Evolutionary conservation across 805 yeast species (phyloP).

Genomic region (Wickerhamomyces pijperi): DNA sequence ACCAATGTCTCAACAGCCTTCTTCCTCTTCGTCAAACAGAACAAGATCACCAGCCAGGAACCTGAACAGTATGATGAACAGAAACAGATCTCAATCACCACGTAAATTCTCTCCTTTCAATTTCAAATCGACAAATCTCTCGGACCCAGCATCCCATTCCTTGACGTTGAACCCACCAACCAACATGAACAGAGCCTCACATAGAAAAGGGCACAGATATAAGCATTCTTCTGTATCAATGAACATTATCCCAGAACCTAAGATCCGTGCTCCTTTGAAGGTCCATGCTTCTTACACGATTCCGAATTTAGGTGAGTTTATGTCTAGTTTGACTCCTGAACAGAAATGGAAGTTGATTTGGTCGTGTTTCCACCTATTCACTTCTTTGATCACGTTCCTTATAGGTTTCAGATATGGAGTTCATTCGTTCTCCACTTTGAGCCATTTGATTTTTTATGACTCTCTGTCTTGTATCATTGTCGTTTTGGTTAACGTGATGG

Average conservation of each 20-base stretch:
- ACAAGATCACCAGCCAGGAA: constrained; percentile 20
- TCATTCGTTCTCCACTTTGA: constrained; percentile 58
- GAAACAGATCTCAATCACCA: constrained; percentile 17
- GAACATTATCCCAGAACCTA: constrained; percentile 92
- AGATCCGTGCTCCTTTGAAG: constrained; percentile 60
- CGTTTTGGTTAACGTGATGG: constrained; percentile 64
- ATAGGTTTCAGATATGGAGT: constrained; percentile 48
- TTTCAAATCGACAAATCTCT: constrained; percentile 43
- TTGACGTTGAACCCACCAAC: constrained; percentile 6
- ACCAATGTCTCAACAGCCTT: too few species aligned
- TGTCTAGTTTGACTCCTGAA: constrained; percentile 41
- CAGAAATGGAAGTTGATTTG: constrained; percentile 53
- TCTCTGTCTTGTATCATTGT: constrained; percentile 64
- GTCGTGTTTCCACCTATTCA: constrained; percentile 43
- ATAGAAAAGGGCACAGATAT: constrained; percentile 88
- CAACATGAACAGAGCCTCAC: constrained; percentile 41
- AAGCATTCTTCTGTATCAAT: constrained; percentile 94
- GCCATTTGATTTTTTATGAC: constrained; percentile 84
- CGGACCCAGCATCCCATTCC: constrained; percentile 10
- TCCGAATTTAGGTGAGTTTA: constrained; percentile 43
- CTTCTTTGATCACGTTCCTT: constrained; percentile 45
- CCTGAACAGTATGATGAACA: constrained; percentile 17
- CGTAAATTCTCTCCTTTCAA: constrained; percentile 42
- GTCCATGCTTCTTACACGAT: constrained; percentile 53
- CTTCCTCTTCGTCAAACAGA: constrained; percentile 5